phyloP scores from a whole-genome alignment of 2,329 filamentous ascomycete species.

The Fusarium continuum region DNA sequence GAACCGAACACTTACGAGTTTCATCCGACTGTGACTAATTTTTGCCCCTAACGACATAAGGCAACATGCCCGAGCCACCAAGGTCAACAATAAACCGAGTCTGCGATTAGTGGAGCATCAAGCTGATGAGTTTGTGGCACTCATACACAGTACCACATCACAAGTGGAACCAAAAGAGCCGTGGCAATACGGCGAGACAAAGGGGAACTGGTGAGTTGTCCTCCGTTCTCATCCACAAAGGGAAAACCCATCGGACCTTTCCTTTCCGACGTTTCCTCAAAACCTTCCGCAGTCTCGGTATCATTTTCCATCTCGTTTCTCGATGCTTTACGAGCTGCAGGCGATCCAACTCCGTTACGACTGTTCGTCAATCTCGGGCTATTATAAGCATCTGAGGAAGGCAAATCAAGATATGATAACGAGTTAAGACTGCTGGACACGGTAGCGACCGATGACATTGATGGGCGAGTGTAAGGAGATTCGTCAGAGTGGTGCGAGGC shows the following conservation, averaged over 20 bases:
- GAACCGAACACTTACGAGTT: no score
- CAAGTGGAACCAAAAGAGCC: no score
- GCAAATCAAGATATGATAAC: constrained; percentile 35
- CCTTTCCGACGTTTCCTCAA: constrained; percentile 22
- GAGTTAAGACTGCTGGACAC: constrained; percentile 63
- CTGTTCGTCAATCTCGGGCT: constrained; percentile 9
- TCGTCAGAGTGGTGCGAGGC: constrained; percentile 53
- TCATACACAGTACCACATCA: no score
- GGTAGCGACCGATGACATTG: constrained; percentile 62
- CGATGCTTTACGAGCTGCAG: constrained; percentile 10
- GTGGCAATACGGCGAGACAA: no score
- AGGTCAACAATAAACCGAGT: no score
- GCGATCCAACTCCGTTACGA: constrained; percentile 5
- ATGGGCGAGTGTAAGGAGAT: constrained; percentile 50
- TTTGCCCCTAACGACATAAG: no score
- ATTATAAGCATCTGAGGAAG: constrained; percentile 19
- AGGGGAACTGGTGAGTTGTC: no score
- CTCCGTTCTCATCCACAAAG: no score
- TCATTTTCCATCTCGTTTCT: constrained; percentile 18
- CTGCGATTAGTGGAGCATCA: no score
- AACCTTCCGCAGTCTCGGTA: constrained; percentile 22
- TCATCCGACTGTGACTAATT: no score
- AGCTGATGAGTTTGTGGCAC: no score
- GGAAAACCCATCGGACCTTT: neutral
- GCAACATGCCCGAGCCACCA: no score